These are phyloP conservation scores for Aureobasidium melanogenum DNA, from an alignment of 2,329 filamentous ascomycete genomes.

Conservation along the genomic window DNA sequence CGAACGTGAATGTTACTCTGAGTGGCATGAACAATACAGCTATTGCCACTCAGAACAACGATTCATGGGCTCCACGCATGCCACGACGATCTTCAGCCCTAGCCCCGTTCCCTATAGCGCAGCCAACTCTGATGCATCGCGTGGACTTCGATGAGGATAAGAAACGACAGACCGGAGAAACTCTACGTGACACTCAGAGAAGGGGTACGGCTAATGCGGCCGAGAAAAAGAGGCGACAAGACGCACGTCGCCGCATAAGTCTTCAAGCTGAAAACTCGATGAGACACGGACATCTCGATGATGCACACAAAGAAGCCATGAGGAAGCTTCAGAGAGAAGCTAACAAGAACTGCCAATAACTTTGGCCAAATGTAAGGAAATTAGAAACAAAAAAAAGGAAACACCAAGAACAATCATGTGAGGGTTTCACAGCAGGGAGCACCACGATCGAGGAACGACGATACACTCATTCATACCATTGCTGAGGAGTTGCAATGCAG, in stretches of 20 bases:
- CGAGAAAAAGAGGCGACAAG: slow-evolving; percentile 40
- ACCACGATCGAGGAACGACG: too few relatives aligned
- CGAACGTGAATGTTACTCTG: too few relatives aligned
- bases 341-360: slow-evolving; percentile 23
- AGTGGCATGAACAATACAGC: background rate
- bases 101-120: background rate
- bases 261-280: slow-evolving; percentile 61
- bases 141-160: slow-evolving; percentile 28
- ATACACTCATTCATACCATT: background rate
- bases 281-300: slow-evolving; percentile 64
- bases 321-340: slow-evolving; percentile 63
- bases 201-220: background rate
- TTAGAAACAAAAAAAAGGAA: background rate
- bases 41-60: background rate
- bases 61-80: too few relatives aligned
- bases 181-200: background rate
- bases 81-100: slow-evolving; percentile 12
- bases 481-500: background rate
- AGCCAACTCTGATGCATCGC: slow-evolving; percentile 18
- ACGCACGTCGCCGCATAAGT: slow-evolving; percentile 21
- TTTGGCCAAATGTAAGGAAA: background rate
- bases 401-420: background rate
- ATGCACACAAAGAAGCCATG: slow-evolving; percentile 71
- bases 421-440: too few relatives aligned
- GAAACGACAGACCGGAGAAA: slow-evolving; percentile 53